Conservation (phyloP, 129 eudicot genomes). For the Oenanthe sinensis region DNA sequence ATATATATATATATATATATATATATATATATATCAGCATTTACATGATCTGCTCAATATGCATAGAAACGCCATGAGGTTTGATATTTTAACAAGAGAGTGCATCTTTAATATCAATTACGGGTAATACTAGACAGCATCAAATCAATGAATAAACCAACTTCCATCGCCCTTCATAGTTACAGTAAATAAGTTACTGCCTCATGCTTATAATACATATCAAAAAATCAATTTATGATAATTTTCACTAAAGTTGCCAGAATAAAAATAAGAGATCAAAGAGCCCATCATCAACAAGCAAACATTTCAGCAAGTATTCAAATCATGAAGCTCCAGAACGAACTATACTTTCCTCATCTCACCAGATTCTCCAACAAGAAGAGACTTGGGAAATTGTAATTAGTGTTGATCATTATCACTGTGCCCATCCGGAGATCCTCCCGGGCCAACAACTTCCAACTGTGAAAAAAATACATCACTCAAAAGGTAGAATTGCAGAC, state of each 20-base stretch:
- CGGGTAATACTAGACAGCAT: not conserved
- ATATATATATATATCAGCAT: not conserved
- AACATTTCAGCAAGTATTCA: constrained; percentile 22
- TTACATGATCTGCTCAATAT: not conserved
- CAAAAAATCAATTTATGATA: constrained; percentile 14
- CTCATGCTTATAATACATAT: constrained; percentile 16
- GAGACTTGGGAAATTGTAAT: constrained; percentile 21
- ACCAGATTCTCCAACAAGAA: constrained; percentile 62
- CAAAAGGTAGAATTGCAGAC: not conserved
- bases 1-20: too few relatives aligned
- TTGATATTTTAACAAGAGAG: not conserved
- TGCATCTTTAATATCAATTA: not conserved
- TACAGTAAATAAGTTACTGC: constrained; percentile 22
- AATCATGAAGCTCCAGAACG: constrained; percentile 38
- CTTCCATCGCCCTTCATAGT: constrained; percentile 18
- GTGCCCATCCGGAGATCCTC: constrained; percentile 85
- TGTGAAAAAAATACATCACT: constrained; percentile 22
- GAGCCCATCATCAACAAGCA: constrained; percentile 24
- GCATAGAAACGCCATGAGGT: not conserved
- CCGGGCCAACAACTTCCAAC: constrained; percentile 96
- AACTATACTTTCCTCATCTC: constrained; percentile 30
- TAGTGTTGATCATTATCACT: constrained; percentile 55
- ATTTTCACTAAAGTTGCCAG: constrained; percentile 3
- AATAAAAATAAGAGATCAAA: constrained; percentile 15
- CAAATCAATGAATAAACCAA: not conserved